phyloP scores from a whole-genome alignment of 2,329 filamentous ascomycete genomes.

The Penicillium aurantiogriseum region DNA sequence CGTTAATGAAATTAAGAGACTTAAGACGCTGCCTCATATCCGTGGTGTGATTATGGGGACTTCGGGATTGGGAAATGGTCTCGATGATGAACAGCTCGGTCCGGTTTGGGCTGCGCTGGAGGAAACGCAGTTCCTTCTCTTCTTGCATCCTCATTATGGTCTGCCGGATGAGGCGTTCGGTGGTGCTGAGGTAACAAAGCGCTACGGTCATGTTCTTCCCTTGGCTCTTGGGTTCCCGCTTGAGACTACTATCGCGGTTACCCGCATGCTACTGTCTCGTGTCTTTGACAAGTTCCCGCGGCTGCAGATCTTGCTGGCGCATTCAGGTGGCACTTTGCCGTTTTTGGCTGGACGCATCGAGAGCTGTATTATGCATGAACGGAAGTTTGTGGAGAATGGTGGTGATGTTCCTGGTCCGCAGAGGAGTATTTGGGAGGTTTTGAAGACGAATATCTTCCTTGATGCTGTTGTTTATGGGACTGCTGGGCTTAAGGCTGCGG shows the following conservation, averaged over 20 bases:
- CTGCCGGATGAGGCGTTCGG: constrained; percentile 79
- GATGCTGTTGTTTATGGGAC: constrained; percentile 64
- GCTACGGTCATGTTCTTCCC: constrained; percentile 84
- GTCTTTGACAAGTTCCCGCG: constrained; percentile 74
- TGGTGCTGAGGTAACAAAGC: constrained; percentile 64
- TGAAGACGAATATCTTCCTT: constrained; percentile 76
- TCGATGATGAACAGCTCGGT: constrained; percentile 74
- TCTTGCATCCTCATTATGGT: constrained; percentile 90
- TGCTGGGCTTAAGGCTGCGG: constrained; percentile 66
- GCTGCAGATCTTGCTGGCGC: constrained; percentile 75
- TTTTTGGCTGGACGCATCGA: constrained; percentile 87
- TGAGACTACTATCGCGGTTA: constrained; percentile 87
- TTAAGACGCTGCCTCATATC: constrained; percentile 64
- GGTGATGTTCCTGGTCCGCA: constrained; percentile 59
- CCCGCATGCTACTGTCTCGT: constrained; percentile 80
- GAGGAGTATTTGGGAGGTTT: constrained; percentile 61
- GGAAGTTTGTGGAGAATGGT: constrained; percentile 65
- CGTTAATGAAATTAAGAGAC: constrained; percentile 59
- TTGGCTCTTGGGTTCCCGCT: constrained; percentile 85
- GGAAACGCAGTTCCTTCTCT: constrained; percentile 64
- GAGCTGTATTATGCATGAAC: constrained; percentile 81
- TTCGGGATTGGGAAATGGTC: constrained; percentile 71
- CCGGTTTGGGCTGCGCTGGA: constrained; percentile 71
- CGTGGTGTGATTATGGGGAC: constrained; percentile 89
- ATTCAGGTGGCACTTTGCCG: constrained; percentile 83